A percentile compares a stretch with the other conserved stretches of the same genome.
phyloP scores from a whole-genome alignment of 495 filamentous ascomycete genomes.

The Penicillium turbatum region DNA sequence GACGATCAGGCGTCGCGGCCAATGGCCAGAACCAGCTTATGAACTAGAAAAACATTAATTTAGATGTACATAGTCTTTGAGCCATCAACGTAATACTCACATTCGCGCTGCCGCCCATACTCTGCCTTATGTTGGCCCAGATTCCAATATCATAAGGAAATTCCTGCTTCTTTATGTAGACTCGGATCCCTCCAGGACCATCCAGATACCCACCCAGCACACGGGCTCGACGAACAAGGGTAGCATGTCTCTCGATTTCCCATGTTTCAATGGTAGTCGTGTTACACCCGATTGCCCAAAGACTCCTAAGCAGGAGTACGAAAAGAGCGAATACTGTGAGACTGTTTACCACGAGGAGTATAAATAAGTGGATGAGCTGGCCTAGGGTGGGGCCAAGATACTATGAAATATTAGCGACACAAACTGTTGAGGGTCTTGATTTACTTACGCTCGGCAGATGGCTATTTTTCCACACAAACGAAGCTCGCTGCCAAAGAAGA shows the following conservation, averaged over 20 bases:
- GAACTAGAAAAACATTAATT: conserved; percentile 25
- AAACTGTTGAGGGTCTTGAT: not conserved
- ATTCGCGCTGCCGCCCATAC: conserved; percentile 63
- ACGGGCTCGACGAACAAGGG: conserved; percentile 58
- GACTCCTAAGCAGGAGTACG: conserved; percentile 58
- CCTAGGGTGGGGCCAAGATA: conserved; percentile 70
- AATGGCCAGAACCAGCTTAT: conserved; percentile 65
- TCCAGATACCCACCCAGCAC: conserved; percentile 55
- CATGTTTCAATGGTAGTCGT: conserved; percentile 87
- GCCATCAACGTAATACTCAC: conserved; percentile 18
- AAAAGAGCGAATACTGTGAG: conserved; percentile 61
- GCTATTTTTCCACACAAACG: conserved; percentile 61
- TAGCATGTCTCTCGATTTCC: conserved; percentile 86
- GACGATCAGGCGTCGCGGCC: conserved; percentile 49
- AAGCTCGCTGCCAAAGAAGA: conserved; percentile 53
- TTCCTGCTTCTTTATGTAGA: conserved; percentile 62
- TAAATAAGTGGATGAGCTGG: conserved; percentile 62
- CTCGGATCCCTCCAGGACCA: conserved; percentile 54
- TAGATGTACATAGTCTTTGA: not conserved
- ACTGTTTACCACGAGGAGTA: conserved; percentile 57
- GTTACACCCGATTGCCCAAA: conserved; percentile 57
- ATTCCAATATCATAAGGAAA: conserved; percentile 93
- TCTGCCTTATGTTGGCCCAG: conserved; percentile 68
- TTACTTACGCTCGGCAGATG: conserved; percentile 61
- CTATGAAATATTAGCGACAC: conserved; percentile 26